Base-by-base conservation (phyloP, 1,284 basidiomycete genomes). In the Malassezia brasiliensis region DNA sequence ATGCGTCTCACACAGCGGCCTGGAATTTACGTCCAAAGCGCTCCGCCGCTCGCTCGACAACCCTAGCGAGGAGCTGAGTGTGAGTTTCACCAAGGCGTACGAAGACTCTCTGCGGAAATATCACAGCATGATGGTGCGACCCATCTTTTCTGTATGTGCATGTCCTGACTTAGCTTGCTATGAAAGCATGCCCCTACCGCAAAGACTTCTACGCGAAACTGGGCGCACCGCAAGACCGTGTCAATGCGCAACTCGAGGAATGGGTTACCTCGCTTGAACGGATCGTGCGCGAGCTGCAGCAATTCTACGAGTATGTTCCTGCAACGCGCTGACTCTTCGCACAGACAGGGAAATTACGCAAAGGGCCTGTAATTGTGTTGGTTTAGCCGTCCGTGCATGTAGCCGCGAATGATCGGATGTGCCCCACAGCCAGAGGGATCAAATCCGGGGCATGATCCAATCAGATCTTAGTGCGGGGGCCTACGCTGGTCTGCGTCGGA, bases 151-250 rank as follows among this genome's bases (percentile, higher is more conserved):
- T 17, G 67, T 68, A 47, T 50, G 63, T 61, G n/a, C 14, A 31
- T 7, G 42, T 34, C 25, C 44, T 52, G 15, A 39, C 30, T 30
- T 55, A 90, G 87, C 82, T 91, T 44, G 93, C 93, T 5, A 90
- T 98, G 88, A 94, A 87, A 72, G 90, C 91, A 0, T 96, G 90
- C 78, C 93, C 93, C 0, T 88, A 88, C 77, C 87, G 91, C 57
- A 82, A 80, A 15, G 85, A 85, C 65, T 93, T 98, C 77, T 96
- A 90, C 77, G 79, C 79, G 44, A 96, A 94, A 76, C 82, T 98
- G 45, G 87, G 87, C 19, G 79, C 83, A 42, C 79, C 86, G 2
- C 77, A 81, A 47, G 84, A 84, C 31, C 82, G 81, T 64, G 81
- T 96, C 56, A 78, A 83, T 59, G 79, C 79, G 50, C 84, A 86